A percentile compares a stretch with the other conserved stretches of the same genome.
These are phyloP conservation scores for Apiospora marii DNA, from an alignment of 2,329 filamentous ascomycete species.

Conservation along the genomic window DNA sequence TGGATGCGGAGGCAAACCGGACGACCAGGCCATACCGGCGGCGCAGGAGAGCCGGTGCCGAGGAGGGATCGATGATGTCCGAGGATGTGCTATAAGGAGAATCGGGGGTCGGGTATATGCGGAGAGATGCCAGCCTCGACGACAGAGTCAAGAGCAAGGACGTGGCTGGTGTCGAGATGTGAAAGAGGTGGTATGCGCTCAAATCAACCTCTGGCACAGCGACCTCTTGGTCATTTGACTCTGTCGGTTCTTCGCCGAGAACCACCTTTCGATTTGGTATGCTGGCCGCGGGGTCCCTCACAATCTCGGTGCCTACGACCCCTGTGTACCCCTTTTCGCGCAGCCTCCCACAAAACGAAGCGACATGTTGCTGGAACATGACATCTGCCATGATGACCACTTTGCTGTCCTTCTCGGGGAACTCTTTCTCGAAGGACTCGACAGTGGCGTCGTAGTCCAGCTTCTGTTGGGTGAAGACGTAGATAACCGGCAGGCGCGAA, in stretches of 20 bases:
- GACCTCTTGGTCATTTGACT: slow-evolving; percentile 46
- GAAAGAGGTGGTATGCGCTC: slow-evolving; percentile 78
- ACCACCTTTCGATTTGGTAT: slow-evolving; percentile 80
- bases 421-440: slow-evolving; percentile 72
- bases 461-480: slow-evolving; percentile 82
- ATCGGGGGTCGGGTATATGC: slow-evolving; percentile 73
- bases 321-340: slow-evolving; percentile 71
- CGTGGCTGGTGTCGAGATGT: slow-evolving; percentile 81
- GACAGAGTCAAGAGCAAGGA: slow-evolving; percentile 87
- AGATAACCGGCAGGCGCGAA: slow-evolving; percentile 83
- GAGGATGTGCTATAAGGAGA: slow-evolving; percentile 56
- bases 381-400: slow-evolving; percentile 89
- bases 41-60: slow-evolving; percentile 68
- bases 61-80: slow-evolving; percentile 48
- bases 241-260: slow-evolving; percentile 31
- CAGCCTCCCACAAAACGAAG: slow-evolving; percentile 62
- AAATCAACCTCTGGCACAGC: slow-evolving; percentile 52
- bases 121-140: slow-evolving; percentile 79
- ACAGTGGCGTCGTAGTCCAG: slow-evolving; percentile 69
- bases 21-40: slow-evolving; percentile 90
- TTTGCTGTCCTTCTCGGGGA: slow-evolving; percentile 64
- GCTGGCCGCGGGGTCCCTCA: slow-evolving; percentile 78
- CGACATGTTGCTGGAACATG: slow-evolving; percentile 81
- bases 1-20: slow-evolving; percentile 77
- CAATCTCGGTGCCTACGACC: slow-evolving; percentile 73